phyloP scores from a whole-genome alignment of 768 basidiomycete species.

The Leccinum arenicola region DNA sequence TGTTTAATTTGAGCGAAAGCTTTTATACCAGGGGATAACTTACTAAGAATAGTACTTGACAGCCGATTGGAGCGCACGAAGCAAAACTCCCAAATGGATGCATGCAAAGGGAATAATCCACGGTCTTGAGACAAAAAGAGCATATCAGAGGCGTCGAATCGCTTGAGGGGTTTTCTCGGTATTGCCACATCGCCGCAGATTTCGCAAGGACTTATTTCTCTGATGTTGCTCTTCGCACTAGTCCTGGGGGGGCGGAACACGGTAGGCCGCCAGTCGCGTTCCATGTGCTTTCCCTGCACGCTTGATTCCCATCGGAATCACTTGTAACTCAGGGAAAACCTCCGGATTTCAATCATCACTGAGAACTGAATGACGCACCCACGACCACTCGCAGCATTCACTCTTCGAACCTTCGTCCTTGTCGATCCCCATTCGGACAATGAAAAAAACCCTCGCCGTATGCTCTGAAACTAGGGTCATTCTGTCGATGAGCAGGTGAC shows the following conservation, averaged over 20 bases:
- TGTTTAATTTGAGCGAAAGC: background rate
- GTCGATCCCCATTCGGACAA: slow-evolving; percentile 6
- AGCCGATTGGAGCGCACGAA: background rate
- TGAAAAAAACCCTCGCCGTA: background rate
- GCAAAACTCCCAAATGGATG: background rate
- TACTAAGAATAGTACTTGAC: background rate
- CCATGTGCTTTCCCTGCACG: slow-evolving; percentile 3
- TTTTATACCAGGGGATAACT: background rate
- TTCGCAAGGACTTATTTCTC: background rate
- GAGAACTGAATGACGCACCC: slow-evolving; percentile 1
- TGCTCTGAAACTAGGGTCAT: slow-evolving; percentile 9
- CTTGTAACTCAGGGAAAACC: background rate
- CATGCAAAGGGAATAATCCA: background rate
- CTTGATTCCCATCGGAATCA: slow-evolving; percentile 7
- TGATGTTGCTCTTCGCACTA: background rate
- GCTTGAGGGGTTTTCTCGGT: background rate
- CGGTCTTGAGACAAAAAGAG: background rate
- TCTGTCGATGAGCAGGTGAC: background rate
- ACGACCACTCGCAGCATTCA: background rate
- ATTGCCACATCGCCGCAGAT: background rate
- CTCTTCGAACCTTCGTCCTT: background rate
- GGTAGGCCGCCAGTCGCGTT: background rate
- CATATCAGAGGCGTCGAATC: background rate
- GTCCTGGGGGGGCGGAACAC: background rate
- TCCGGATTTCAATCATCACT: background rate